These are phyloP conservation scores for Annulohypoxylon moriforme DNA, from an alignment of 495 filamentous ascomycete genomes.

Conservation along the genomic window DNA sequence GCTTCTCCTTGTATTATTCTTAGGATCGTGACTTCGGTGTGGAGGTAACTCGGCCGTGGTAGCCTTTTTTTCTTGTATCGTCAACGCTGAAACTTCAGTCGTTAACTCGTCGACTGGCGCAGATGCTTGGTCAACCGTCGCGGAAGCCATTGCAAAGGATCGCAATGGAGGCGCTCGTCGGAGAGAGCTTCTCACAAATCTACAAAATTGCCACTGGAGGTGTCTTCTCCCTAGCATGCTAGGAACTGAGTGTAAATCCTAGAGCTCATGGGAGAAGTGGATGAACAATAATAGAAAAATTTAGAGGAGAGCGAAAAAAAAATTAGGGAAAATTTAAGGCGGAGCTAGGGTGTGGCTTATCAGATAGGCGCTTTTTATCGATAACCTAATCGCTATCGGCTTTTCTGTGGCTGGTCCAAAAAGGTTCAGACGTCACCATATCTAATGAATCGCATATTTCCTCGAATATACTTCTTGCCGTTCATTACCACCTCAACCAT, in stretches of 20 bases:
- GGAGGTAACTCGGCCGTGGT: slow-evolving; percentile 46
- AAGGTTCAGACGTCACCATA: slow-evolving; percentile 18
- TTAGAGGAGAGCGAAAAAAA: background rate
- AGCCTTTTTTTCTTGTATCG: slow-evolving; percentile 37
- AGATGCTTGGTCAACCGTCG: slow-evolving; percentile 4
- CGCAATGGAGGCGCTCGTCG: background rate
- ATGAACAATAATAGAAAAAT: background rate
- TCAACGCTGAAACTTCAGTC: slow-evolving; percentile 41
- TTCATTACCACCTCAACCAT: background rate
- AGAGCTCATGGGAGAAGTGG: slow-evolving; percentile 13
- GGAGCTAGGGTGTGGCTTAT: slow-evolving; percentile 8
- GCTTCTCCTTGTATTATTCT: slow-evolving; percentile 78
- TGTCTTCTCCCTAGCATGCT: slow-evolving; percentile 36
- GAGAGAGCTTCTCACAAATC: slow-evolving; percentile 7
- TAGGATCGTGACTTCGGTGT: slow-evolving; percentile 66
- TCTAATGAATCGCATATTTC: slow-evolving; percentile 4
- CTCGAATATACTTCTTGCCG: background rate
- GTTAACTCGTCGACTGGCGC: slow-evolving; percentile 39
- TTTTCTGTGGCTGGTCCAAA: background rate
- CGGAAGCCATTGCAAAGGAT: slow-evolving; percentile 29
- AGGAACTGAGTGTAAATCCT: slow-evolving; percentile 24
- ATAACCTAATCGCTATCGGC: background rate
- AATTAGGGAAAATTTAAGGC: slow-evolving; percentile 34
- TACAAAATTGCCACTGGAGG: slow-evolving; percentile 16
- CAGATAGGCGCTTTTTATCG: background rate